A percentile compares a stretch with the other conserved stretches of the same genome.
Evolutionary conservation across 2,329 filamentous ascomycete species (phyloP).

Genomic region (Didymosphaeria variabile): DNA sequence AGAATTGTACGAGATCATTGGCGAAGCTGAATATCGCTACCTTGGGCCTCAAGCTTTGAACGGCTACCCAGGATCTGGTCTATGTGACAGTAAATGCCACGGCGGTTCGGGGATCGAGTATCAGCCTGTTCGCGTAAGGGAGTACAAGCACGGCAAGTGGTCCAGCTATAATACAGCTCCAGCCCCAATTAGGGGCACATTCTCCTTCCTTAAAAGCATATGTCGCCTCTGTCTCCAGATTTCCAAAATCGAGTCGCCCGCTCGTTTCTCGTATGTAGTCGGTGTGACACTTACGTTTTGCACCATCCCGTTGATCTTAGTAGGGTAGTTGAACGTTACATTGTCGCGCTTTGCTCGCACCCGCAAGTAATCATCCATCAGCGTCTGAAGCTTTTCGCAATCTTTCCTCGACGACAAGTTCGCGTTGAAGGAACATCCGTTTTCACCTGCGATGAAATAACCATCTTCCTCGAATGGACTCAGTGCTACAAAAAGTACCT

Average conservation of each 20-base stretch:
- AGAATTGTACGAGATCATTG: constrained; percentile 43
- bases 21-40: constrained; percentile 38
- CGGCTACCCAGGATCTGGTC: constrained; percentile 40
- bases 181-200: not conserved
- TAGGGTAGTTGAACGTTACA: constrained; percentile 6
- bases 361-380: constrained; percentile 17
- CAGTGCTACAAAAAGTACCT: constrained; percentile 16
- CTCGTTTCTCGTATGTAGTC: not conserved
- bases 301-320: not conserved
- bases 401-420: constrained; percentile 4
- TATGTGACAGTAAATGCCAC: constrained; percentile 32
- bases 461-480: constrained; percentile 13
- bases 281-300: constrained; percentile 6
- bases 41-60: constrained; percentile 40
- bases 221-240: not conserved
- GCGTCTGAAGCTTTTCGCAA: constrained; percentile 7
- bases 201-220: not conserved
- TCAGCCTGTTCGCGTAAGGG: constrained; percentile 39
- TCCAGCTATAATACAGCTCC: constrained; percentile 24
- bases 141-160: constrained; percentile 45
- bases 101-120: constrained; percentile 20
- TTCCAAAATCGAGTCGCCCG: not conserved
- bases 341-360: constrained; percentile 17
- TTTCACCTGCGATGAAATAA: constrained; percentile 7
- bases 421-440: constrained; percentile 11